Evolutionary conservation across 2,329 filamentous ascomycete genomes (phyloP), one percentile per base, ranked within the genome.

Genomic region (Colletotrichum melonis): DNA sequence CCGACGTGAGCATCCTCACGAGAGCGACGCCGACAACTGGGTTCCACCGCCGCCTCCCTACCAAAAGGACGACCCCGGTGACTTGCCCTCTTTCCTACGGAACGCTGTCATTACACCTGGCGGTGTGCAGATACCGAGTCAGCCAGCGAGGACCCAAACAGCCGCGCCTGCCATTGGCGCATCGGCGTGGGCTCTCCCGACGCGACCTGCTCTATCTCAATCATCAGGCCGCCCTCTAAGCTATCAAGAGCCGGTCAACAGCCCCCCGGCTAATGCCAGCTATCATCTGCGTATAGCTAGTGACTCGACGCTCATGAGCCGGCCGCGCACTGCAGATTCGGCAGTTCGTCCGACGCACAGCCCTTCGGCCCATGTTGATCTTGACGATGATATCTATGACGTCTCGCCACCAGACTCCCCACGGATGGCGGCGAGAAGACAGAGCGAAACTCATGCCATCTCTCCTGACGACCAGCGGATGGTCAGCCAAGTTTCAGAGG

Each of bases 21-120:
- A 97, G 81, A 96, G 94, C 75, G 94, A 97, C 80, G 94, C 94
- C 4, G 94, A 97, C 78, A 94, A 95, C 77, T 97, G 94, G 94
- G 93, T 95, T 5, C 93, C 94, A 5, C 94, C 94, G 5, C 94
- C 94, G 9, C 94, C 94, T 3, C 94, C 94, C 1, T 97, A 97
- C 77, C 90, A 91, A 54, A 89, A 90, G 67, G 91, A 93, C 0
- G 89, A 90, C 60, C 89, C 89, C 0, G 86, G 85, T 11, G 88
- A 90, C 76, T 75, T 89, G 68, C 89, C 89, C 1, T 86, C 84
- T 2, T 91, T 91, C 74, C 76, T 91, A 75, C 88, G 89, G 35
- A 86, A 89, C 65, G 82, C 85, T 42, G 78, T 84, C 38, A 81
- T 87, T 59, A 79, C 84, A 60, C 84, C 86, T 24, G 75, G 78